Evolutionary conservation across 768 basidiomycete species (phyloP).

Genomic region (Mycena floridula): DNA sequence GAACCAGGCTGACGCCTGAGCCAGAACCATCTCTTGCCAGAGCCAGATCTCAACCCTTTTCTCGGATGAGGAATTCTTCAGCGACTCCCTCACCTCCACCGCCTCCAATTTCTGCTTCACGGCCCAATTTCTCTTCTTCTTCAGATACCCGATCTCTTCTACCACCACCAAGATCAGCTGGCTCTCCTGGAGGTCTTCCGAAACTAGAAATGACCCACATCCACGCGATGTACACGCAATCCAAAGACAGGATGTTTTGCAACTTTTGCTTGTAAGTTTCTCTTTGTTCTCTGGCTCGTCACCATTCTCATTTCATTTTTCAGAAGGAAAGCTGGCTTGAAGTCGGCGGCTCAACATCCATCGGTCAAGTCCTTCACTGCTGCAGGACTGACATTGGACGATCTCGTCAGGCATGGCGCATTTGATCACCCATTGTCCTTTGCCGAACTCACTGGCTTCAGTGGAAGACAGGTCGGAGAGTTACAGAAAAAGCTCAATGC

Average conservation of each 20-base stretch:
- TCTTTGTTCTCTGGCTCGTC: not conserved
- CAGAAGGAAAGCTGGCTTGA: too few species aligned
- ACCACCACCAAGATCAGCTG: too few species aligned
- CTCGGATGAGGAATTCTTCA: too few species aligned
- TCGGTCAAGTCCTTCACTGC: constrained; percentile 5
- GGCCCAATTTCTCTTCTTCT: too few species aligned
- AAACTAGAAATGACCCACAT: not conserved
- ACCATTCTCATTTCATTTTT: not conserved
- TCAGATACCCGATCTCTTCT: too few species aligned
- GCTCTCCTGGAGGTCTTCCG: not conserved
- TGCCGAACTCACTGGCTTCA: not conserved
- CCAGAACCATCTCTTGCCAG: not conserved
- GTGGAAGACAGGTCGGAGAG: not conserved
- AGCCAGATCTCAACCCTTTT: not conserved
- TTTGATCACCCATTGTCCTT: not conserved
- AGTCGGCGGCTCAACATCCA: too few species aligned
- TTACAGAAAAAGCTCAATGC: not conserved
- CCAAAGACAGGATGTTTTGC: not conserved
- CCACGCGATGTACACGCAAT: not conserved
- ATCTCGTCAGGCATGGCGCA: not conserved
- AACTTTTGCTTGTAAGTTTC: not conserved
- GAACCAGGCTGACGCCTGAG: too few species aligned
- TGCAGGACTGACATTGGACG: constrained; percentile 3
- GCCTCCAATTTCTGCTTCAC: too few species aligned
- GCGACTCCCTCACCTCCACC: too few species aligned